These are phyloP conservation scores for Dryas octopetala DNA, from an alignment of 306 rosid species.

Conservation along the genomic window DNA sequence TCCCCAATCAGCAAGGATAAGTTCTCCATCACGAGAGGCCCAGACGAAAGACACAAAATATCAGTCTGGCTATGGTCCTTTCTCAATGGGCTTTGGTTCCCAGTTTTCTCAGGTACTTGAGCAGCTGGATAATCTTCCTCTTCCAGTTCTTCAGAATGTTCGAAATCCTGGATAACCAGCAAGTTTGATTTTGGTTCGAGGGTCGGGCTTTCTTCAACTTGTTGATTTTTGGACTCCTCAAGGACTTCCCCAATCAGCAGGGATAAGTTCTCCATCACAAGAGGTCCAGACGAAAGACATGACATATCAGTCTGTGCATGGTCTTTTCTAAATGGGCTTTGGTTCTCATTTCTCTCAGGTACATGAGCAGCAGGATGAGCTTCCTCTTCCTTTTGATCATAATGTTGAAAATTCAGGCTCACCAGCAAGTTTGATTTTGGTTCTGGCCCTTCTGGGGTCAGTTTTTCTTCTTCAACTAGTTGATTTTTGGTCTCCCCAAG, in stretches of 20 bases:
- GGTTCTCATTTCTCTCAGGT: conserved; percentile 25
- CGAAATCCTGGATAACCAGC: not conserved
- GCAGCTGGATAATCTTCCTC: conserved; percentile 2
- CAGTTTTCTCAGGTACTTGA: conserved; percentile 25
- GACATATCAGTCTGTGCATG: conserved; percentile 26
- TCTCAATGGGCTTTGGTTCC: conserved; percentile 10
- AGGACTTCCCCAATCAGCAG: not conserved
- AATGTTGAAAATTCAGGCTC: not conserved
- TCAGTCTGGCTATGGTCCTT: conserved; percentile 26
- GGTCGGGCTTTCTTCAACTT: not conserved
- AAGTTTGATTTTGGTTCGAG: not conserved
- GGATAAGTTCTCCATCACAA: too few relatives aligned
- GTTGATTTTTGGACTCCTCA: conserved; percentile 18
- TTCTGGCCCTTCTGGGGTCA: not conserved
- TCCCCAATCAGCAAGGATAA: conserved; percentile 17
- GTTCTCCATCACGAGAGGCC: not conserved
- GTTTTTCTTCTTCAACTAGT: conserved; percentile 8
- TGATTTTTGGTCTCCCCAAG: conserved; percentile 16
- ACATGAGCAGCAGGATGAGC: conserved; percentile 11
- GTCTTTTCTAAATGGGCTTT: conserved; percentile 13
- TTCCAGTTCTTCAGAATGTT: not conserved
- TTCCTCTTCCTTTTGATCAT: conserved; percentile 6
- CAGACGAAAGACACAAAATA: conserved; percentile 2
- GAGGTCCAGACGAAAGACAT: not conserved
- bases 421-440: not conserved